These are phyloP conservation scores for Boletus sp. DNA, from an alignment of 1,284 basidiomycete genomes.

Conservation along the genomic window DNA sequence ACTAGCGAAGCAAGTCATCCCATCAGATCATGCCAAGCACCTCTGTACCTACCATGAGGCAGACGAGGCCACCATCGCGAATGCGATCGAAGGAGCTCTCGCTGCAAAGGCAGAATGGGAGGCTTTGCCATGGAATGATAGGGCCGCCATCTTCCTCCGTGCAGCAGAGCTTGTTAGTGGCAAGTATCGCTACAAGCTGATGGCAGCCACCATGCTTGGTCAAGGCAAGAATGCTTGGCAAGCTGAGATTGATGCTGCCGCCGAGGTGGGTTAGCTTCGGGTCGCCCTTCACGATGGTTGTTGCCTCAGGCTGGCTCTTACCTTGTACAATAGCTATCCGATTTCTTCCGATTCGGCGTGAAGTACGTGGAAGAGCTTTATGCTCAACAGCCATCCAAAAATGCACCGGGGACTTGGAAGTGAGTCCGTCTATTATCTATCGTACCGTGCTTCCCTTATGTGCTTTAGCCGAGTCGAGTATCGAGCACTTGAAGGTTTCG, in stretches of 20 bases:
- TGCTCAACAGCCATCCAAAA: slow-evolving; percentile 83
- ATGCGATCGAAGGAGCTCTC: slow-evolving; percentile 87
- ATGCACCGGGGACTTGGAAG: slow-evolving; percentile 92
- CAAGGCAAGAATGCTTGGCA: slow-evolving; percentile 99
- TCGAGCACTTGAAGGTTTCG: slow-evolving; percentile 94
- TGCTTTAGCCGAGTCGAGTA: slow-evolving; percentile 83
- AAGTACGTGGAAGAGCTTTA: slow-evolving; percentile 97
- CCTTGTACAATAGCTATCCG: slow-evolving; percentile 56
- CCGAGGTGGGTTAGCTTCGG: slow-evolving; percentile 63
- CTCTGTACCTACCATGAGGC: slow-evolving; percentile 91
- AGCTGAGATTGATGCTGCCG: slow-evolving; percentile 98
- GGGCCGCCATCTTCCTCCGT: slow-evolving; percentile 96
- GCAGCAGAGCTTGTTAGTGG: slow-evolving; percentile 91
- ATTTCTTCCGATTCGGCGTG: slow-evolving; percentile 96
- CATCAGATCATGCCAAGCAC: slow-evolving; percentile 77
- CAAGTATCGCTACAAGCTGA: slow-evolving; percentile 92
- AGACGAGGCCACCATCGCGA: slow-evolving; percentile 67
- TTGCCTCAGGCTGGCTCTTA: not conserved
- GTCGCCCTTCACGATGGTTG: not conserved
- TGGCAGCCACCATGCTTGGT: slow-evolving; percentile 96
- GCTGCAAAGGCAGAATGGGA: slow-evolving; percentile 89
- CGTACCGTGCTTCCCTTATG: slow-evolving; percentile 4
- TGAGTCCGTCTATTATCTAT: slow-evolving; percentile 39
- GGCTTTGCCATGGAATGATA: slow-evolving; percentile 91
- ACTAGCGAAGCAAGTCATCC: slow-evolving; percentile 75